Conservation (phyloP, 768 basidiomycete species). For the Cantharellus anzutake region DNA sequence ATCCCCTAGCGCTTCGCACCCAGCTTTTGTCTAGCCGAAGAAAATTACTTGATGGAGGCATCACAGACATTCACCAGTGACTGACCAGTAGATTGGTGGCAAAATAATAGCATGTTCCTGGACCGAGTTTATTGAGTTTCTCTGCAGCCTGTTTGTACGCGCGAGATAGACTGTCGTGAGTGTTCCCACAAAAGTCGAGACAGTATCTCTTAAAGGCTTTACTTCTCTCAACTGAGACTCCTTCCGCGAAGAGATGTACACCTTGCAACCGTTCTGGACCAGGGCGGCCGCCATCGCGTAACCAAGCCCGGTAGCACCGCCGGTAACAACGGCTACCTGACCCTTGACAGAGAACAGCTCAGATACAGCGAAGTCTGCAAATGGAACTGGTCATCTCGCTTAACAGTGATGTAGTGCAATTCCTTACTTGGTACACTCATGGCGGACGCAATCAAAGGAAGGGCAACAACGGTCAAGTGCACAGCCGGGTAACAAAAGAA, state of each 20-base stretch:
- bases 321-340: conserved; percentile 64
- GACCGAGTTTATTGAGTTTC: conserved; percentile 39
- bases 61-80: not conserved
- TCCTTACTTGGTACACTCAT: too few species aligned
- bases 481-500: too few species aligned
- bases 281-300: conserved; percentile 70
- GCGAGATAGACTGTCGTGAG: not conserved
- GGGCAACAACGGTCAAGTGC: too few species aligned
- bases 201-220: conserved; percentile 6
- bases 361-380: conserved; percentile 29
- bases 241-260: conserved; percentile 79
- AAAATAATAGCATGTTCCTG: conserved; percentile 51
- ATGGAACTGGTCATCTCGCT: not conserved
- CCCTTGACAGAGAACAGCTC: conserved; percentile 47
- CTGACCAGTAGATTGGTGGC: conserved; percentile 49
- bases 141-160: conserved; percentile 22
- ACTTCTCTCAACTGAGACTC: conserved; percentile 62
- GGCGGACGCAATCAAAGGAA: too few species aligned
- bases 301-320: conserved; percentile 70
- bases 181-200: not conserved
- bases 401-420: too few species aligned
- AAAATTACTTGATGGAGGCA: not conserved
- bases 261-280: conserved; percentile 70
- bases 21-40: conserved; percentile 41
- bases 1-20: conserved; percentile 51